These are phyloP conservation scores for Nissolia schottii DNA, from an alignment of 306 rosid genomes.

Conservation along the genomic window DNA sequence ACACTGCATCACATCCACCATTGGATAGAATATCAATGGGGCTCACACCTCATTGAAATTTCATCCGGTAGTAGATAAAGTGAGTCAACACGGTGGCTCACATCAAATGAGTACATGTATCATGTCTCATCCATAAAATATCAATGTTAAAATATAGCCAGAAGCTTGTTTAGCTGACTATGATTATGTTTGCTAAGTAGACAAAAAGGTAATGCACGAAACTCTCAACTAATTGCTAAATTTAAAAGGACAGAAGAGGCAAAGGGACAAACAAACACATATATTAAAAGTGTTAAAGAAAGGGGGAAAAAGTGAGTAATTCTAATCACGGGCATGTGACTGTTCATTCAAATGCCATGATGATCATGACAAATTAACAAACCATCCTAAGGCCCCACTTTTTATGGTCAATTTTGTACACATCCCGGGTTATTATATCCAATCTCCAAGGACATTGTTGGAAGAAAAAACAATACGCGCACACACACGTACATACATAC, in stretches of 20 bases:
- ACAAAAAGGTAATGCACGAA: slow-evolving; percentile 12
- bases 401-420: slow-evolving; percentile 26
- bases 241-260: background rate
- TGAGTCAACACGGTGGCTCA: too few species aligned
- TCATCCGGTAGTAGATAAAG: too few species aligned
- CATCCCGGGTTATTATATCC: background rate
- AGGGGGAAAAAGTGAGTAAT: background rate
- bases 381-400: slow-evolving; percentile 25
- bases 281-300: background rate
- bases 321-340: slow-evolving; percentile 72
- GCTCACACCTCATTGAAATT: too few species aligned
- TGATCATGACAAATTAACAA: slow-evolving; percentile 32
- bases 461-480: background rate
- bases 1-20: too few species aligned
- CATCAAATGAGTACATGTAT: too few species aligned
- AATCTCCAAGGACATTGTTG: background rate
- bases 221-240: background rate
- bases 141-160: background rate
- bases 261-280: slow-evolving; percentile 20
- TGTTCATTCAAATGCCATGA: slow-evolving; percentile 47
- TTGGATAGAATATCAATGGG: too few species aligned
- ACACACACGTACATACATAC: too few species aligned
- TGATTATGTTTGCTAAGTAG: background rate
- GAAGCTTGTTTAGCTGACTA: background rate
- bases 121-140: background rate